Conservation (phyloP, 495 filamentous ascomycete genomes). For the Aspergillus bertholletiae region DNA sequence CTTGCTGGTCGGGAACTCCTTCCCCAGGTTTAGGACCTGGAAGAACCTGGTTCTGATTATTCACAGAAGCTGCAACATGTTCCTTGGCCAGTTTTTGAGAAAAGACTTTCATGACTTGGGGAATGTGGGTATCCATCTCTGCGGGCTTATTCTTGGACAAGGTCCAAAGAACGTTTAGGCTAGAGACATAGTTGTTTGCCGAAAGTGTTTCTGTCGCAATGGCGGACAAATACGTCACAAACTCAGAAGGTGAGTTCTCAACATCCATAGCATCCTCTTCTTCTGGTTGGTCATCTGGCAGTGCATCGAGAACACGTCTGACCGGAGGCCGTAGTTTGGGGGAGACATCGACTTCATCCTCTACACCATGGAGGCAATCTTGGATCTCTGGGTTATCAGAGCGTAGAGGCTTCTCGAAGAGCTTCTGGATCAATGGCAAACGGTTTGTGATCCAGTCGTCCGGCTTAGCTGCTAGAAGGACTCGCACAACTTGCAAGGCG, state of each 20-base stretch:
- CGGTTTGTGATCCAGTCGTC: constrained; percentile 87
- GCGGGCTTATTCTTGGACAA: constrained; percentile 77
- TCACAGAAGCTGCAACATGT: constrained; percentile 73
- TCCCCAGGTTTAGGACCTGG: constrained; percentile 46
- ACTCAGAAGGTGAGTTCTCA: constrained; percentile 67
- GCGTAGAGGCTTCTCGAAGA: constrained; percentile 85
- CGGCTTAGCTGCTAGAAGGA: constrained; percentile 78
- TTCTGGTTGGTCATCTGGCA: constrained; percentile 83
- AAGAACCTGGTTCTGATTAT: constrained; percentile 35
- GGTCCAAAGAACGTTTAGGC: constrained; percentile 89
- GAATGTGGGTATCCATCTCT: constrained; percentile 85
- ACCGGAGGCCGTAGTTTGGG: constrained; percentile 58
- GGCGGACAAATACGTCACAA: constrained; percentile 73
- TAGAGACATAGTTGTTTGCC: constrained; percentile 73
- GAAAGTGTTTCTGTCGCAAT: constrained; percentile 80
- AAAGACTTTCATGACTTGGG: constrained; percentile 86
- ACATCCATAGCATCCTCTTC: constrained; percentile 88
- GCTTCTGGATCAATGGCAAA: constrained; percentile 72
- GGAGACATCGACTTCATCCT: constrained; percentile 61
- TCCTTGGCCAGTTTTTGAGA: constrained; percentile 91
- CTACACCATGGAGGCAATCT: constrained; percentile 75
- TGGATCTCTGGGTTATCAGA: constrained; percentile 87
- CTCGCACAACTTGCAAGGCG: constrained; percentile 81
- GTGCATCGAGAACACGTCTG: constrained; percentile 79
- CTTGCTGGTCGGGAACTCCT: constrained; percentile 65